phyloP scores from a whole-genome alignment of 2,329 filamentous ascomycete genomes.

The Fusarium veterinarium region DNA sequence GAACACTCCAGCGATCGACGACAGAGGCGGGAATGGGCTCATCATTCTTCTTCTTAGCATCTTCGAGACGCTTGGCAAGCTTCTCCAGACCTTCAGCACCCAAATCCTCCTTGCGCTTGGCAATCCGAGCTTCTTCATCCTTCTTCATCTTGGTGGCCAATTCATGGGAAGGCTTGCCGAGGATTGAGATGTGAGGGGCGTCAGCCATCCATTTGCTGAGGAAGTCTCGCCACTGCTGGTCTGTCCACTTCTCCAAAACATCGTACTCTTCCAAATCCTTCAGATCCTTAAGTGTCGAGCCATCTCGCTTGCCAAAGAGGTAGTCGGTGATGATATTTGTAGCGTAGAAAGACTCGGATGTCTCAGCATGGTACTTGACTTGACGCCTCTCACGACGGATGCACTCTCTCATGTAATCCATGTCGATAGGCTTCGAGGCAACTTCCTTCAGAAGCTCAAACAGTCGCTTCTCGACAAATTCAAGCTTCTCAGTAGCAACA shows the following conservation, averaged over 20 bases:
- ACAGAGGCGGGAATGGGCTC: slow-evolving; percentile 83
- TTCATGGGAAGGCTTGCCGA: slow-evolving; percentile 85
- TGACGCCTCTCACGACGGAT: slow-evolving; percentile 84
- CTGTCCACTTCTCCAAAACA: slow-evolving; percentile 80
- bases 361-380: slow-evolving; percentile 85
- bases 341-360: slow-evolving; percentile 82
- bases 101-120: slow-evolving; percentile 80
- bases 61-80: slow-evolving; percentile 79
- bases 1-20: slow-evolving; percentile 85
- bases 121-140: slow-evolving; percentile 82
- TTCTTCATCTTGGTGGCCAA: slow-evolving; percentile 84
- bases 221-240: slow-evolving; percentile 85
- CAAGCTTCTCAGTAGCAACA: slow-evolving; percentile 87
- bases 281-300: slow-evolving; percentile 76
- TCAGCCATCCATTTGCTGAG: slow-evolving; percentile 86
- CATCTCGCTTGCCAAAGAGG: slow-evolving; percentile 87
- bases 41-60: slow-evolving; percentile 90
- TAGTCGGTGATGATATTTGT: slow-evolving; percentile 91
- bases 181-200: slow-evolving; percentile 85
- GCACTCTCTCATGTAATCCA: slow-evolving; percentile 90
- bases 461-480: slow-evolving; percentile 84
- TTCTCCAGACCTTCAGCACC: slow-evolving; percentile 84
- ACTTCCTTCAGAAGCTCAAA: slow-evolving; percentile 87
- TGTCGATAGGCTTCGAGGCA: slow-evolving; percentile 82
- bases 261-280: slow-evolving; percentile 71